A percentile compares a stretch with the other conserved stretches of the same genome.
Evolutionary conservation across 495 filamentous ascomycete genomes (phyloP).

Genomic region (Chaetomidium leptoderma): DNA sequence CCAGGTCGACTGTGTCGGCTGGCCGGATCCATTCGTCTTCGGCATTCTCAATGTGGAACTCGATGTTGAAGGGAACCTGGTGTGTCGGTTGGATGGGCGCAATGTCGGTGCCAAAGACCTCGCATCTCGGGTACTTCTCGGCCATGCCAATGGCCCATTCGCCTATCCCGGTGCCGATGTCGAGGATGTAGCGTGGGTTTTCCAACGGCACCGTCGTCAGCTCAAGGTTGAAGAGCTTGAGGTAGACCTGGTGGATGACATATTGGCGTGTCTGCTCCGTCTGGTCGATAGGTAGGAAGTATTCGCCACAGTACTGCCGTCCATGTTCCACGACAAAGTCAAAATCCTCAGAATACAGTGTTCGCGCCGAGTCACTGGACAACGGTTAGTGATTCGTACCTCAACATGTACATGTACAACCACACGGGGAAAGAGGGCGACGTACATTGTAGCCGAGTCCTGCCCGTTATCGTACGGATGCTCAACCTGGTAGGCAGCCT

Average conservation of each 20-base stretch:
- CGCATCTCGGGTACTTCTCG: constrained; percentile 56
- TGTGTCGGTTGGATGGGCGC: constrained; percentile 52
- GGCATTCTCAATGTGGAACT: constrained; percentile 68
- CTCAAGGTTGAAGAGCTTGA: constrained; percentile 55
- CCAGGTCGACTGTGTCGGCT: constrained; percentile 57
- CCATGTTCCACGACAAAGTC: constrained; percentile 58
- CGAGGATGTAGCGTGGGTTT: constrained; percentile 55
- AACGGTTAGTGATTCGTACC: not conserved
- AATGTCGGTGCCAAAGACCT: constrained; percentile 67
- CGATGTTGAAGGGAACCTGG: constrained; percentile 58
- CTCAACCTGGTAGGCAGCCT: constrained; percentile 29
- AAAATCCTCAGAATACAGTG: constrained; percentile 53
- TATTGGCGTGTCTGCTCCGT: constrained; percentile 66
- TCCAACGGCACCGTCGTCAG: constrained; percentile 58
- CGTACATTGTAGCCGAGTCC: constrained; percentile 48
- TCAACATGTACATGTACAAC: too few relatives aligned
- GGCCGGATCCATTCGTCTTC: constrained; percentile 55
- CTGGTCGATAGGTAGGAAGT: constrained; percentile 75
- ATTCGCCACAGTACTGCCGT: constrained; percentile 63
- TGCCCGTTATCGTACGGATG: constrained; percentile 20
- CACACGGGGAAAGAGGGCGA: not conserved
- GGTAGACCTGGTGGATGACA: constrained; percentile 62
- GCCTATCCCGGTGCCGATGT: constrained; percentile 65
- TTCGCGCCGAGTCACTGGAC: constrained; percentile 51
- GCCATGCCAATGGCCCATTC: constrained; percentile 75